Base-by-base conservation (phyloP, 257 asterid genomes). In the Nicotiana paniculata region DNA sequence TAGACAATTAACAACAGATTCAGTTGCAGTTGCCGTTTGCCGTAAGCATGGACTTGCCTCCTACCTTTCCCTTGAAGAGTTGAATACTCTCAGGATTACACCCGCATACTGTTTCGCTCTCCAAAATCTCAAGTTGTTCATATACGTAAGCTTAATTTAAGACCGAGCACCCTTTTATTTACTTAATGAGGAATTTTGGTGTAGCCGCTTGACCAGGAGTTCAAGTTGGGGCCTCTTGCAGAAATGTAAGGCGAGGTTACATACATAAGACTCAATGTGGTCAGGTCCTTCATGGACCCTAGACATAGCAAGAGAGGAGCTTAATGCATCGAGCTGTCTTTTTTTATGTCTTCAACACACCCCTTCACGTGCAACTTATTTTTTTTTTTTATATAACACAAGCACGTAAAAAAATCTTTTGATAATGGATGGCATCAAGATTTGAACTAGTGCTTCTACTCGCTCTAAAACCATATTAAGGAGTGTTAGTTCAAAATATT, bases 41-140 rank as follows among this genome's bases (percentile, higher is more conserved):
- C 17, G 26, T 4, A 85, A n/a, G 67, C 94, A 91, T 70, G 87
- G 87, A 1, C 77, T 11, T 18, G 16, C 82, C 1, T 77, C 86
- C 2, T 83, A 54, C 2, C 66, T 91, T 4, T 83, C 81, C 0
- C 30, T 86, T 1, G 87, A 85, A 6, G 86, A 81, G 6, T 87
- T 2, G 37, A 75, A 8, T 15, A 33, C 5, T 28, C 87, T 5
- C 88, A 82, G 1, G 83, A 85, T 12, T 87, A 87, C 55, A 85
- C 87, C 1, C 66, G 79, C 1, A 37, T 69, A 1, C 82, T 46
- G 13, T 30, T 3, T 30, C 80, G 2, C 0, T 11, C 51, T 77
- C 90, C 83, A 0, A 3, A 35, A n/a, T 5, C 43, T 26, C 79
- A 62, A 81, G 77, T 83, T 13, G 66, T 82, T 6, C 90, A 88